These are phyloP conservation scores for Mucor velutinosus DNA, from an alignment of 371 early-diverging fungal genomes.

Conservation along the genomic window DNA sequence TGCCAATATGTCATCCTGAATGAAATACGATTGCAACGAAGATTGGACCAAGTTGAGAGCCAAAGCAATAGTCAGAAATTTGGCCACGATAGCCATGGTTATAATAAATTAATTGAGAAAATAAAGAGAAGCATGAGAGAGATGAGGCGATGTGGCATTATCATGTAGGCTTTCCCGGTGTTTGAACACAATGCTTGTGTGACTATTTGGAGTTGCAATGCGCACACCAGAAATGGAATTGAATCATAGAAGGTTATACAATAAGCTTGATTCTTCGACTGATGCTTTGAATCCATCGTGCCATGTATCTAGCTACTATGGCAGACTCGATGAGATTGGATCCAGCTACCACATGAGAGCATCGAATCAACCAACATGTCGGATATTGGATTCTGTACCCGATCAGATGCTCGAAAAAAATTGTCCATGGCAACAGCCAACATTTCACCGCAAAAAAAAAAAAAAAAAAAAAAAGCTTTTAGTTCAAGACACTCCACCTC, in stretches of 20 bases:
- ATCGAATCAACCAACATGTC: too few relatives aligned
- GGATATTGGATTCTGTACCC: too few relatives aligned
- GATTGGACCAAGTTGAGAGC: not conserved
- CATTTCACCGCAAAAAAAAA: too few relatives aligned
- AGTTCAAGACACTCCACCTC: too few relatives aligned
- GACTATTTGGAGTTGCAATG: not conserved
- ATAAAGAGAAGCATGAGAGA: not conserved
- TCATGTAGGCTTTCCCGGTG: not conserved
- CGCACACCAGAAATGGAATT: not conserved
- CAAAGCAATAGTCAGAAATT: not conserved
- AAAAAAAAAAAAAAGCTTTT: too few relatives aligned
- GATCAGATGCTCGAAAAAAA: too few relatives aligned
- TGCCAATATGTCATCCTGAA: constrained; percentile 56
- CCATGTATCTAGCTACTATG: not conserved
- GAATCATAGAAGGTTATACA: not conserved
- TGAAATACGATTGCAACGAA: constrained; percentile 33
- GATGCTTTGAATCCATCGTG: not conserved
- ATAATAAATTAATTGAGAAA: not conserved
- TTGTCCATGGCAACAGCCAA: too few relatives aligned
- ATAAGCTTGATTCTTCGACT: not conserved
- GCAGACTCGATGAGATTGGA: too few relatives aligned
- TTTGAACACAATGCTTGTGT: constrained; percentile 1
- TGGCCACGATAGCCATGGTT: not conserved
- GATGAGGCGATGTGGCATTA: not conserved
- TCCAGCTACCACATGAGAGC: too few relatives aligned